phyloP scores from a whole-genome alignment of 2,329 filamentous ascomycete genomes.

The Aspergillus sp. region DNA sequence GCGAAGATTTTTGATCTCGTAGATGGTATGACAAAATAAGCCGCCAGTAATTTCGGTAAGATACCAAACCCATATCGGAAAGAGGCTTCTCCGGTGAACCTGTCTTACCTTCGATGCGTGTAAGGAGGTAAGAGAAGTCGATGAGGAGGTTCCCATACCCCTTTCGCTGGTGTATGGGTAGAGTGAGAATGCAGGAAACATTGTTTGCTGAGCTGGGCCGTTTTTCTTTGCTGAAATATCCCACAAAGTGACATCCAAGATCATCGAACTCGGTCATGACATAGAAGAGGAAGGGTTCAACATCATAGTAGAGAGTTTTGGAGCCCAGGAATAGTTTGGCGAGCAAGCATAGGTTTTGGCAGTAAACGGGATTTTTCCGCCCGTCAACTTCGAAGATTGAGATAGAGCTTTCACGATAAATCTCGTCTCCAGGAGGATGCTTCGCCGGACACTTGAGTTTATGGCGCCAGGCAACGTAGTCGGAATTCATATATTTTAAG shows the following conservation, averaged over 20 bases:
- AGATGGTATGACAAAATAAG: constrained; percentile 84
- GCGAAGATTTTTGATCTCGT: constrained; percentile 58
- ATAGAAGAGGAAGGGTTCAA: constrained; percentile 98
- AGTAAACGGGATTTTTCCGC: constrained; percentile 90
- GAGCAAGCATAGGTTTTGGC: constrained; percentile 88
- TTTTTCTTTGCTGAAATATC: constrained; percentile 99
- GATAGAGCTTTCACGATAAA: constrained; percentile 90
- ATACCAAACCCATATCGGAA: constrained; percentile 96
- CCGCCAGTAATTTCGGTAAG: constrained; percentile 97
- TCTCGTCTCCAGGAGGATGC: constrained; percentile 95
- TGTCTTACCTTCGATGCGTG: constrained; percentile 86
- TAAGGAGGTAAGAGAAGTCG: constrained; percentile 96
- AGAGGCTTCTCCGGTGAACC: constrained; percentile 96
- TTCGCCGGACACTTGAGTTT: constrained; percentile 96
- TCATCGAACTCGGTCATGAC: constrained; percentile 92
- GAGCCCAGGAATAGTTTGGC: constrained; percentile 97
- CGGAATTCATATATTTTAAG: constrained; percentile 98
- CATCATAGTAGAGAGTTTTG: constrained; percentile 98
- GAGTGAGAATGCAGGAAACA: constrained; percentile 92
- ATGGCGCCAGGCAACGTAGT: constrained; percentile 96
- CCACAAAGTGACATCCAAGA: constrained; percentile 90
- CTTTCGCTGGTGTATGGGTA: constrained; percentile 95
- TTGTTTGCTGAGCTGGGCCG: constrained; percentile 92
- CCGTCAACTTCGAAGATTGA: constrained; percentile 98
- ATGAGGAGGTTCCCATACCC: constrained; percentile 96